Base-by-base conservation (phyloP, 2,329 filamentous ascomycete genomes). In the Chaetomiaceae sp. region DNA sequence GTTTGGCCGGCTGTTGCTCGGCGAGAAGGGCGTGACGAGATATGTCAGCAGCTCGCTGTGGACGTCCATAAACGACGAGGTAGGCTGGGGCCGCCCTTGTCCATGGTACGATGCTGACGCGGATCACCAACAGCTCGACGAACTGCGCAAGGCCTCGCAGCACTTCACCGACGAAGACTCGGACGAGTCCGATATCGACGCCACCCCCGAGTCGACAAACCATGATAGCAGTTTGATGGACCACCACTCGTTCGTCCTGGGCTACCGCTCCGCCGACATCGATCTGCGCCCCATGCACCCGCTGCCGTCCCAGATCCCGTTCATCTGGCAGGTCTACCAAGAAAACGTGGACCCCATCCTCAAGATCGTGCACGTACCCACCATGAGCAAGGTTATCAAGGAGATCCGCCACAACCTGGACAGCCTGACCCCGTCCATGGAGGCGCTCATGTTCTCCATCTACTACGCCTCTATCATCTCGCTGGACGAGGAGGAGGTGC, bases 11-110 rank as follows among this genome's bases (percentile, higher is more conserved):
- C 64, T 90, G 42, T 82, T 89, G 1, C 67, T 88, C 29, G 83
- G 84, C 51, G 83, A 88, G 48, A 73, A 74, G 45, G 82, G 81
- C 32, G 79, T 78, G 49, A 81, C 79, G 45, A 72, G 83, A 60
- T 90, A 89, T 60, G 79, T 90, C 55, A 87, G 83, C 66, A 86
- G 80, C 61, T 83, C 78, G 6, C 87, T 89, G 58, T 88, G 84
- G 84, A 79, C 83, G 17, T 86, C 78, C 51, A 71, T 90, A 42
- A 86, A 82, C 49, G 85, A 88, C 43, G 84, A 89, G 72, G 81
- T 83, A 64, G 55, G 38, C 39, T 27, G n/a, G n/a, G n/a, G n/a
- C n/a, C n/a, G n/a, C 22, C 19, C 9, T 3, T 19, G 24, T 44
- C 3, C 18, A 19, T 5, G 8, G 33, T 6, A 32, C 27, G 27